These are phyloP conservation scores for Teunomyces lycoperdinae DNA, from an alignment of 805 yeast species.

Conservation along the genomic window DNA sequence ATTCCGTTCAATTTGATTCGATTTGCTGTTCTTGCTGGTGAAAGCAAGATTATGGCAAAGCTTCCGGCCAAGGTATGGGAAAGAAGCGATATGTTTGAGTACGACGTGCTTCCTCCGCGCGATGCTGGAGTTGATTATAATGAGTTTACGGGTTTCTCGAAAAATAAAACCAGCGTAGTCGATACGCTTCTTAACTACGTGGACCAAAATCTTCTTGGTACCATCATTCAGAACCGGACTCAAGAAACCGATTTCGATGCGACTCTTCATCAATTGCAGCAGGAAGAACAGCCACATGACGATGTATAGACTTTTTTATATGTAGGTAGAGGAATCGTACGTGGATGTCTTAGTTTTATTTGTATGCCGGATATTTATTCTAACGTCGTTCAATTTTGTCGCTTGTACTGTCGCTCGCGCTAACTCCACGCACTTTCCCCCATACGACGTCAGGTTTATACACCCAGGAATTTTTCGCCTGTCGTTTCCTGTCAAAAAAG, in stretches of 20 bases:
- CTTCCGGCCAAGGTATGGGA: conserved; percentile 64
- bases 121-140: conserved; percentile 34
- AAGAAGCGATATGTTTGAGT: conserved; percentile 60
- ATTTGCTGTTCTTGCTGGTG: conserved; percentile 69
- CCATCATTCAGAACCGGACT: conserved; percentile 36
- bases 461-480: neutral
- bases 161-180: conserved; percentile 14
- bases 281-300: conserved; percentile 7
- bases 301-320: neutral
- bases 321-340: too few relatives aligned
- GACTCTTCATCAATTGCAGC: conserved; percentile 19
- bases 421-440: too few relatives aligned
- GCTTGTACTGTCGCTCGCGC: too few relatives aligned
- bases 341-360: neutral
- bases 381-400: neutral
- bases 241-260: conserved; percentile 18
- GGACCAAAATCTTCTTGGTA: conserved; percentile 45
- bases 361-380: neutral
- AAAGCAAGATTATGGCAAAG: conserved; percentile 66
- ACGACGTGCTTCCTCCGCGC: conserved; percentile 68
- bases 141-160: conserved; percentile 28
- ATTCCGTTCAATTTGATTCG: conserved; percentile 64
- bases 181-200: conserved; percentile 41
- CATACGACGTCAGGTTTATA: too few relatives aligned
- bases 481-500: neutral